A percentile compares a stretch with the other conserved stretches of the same genome.
Evolutionary conservation across 2,329 filamentous ascomycete species (phyloP).

Genomic region (Fusarium lateritium): DNA sequence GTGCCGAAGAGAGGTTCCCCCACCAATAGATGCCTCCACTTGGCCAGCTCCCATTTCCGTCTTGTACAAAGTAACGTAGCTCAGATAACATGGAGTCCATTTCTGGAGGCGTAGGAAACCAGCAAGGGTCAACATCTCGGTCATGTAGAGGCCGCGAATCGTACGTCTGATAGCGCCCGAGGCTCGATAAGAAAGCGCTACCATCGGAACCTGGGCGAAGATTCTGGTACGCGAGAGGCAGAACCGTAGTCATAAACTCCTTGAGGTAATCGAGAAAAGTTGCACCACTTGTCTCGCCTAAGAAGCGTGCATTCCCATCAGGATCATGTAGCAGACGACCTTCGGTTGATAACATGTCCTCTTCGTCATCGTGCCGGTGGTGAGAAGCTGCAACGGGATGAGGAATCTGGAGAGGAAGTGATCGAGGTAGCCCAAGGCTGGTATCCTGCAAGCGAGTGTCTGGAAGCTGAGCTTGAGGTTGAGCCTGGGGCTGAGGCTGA

Average conservation of each 20-base stretch:
- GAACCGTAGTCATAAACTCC: constrained; percentile 60
- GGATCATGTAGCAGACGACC: constrained; percentile 62
- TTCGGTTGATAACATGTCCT: constrained; percentile 48
- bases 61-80: constrained; percentile 62
- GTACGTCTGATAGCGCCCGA: constrained; percentile 63
- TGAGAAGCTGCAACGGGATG: constrained; percentile 7
- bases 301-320: constrained; percentile 61
- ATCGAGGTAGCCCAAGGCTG: constrained; percentile 16
- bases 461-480: constrained; percentile 22
- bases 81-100: constrained; percentile 58
- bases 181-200: constrained; percentile 56
- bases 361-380: constrained; percentile 45
- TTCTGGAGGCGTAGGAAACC: constrained; percentile 56
- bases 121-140: constrained; percentile 57
- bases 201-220: constrained; percentile 43
- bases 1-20: constrained; percentile 57
- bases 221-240: constrained; percentile 53
- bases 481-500: constrained; percentile 8
- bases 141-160: constrained; percentile 61
- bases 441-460: constrained; percentile 28
- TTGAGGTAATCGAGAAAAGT: constrained; percentile 66
- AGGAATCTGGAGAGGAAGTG: constrained; percentile 15
- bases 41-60: constrained; percentile 58
- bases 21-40: constrained; percentile 66
- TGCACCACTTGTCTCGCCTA: constrained; percentile 65